Conservation (phyloP, 2,329 filamentous ascomycete species). For the Cytospora schulzeri region DNA sequence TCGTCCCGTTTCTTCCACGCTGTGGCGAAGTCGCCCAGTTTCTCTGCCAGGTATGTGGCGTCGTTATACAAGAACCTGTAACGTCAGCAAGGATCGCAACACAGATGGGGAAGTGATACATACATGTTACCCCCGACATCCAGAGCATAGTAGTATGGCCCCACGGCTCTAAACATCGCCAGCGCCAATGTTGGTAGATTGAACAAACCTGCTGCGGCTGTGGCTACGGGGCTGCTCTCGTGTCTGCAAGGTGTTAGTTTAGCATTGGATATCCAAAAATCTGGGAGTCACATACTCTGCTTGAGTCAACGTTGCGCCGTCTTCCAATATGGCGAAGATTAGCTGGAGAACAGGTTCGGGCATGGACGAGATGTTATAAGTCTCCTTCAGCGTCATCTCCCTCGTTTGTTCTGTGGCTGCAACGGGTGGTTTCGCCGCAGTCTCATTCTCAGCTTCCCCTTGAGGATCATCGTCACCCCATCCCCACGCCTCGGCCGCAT, state of each 20-base stretch:
- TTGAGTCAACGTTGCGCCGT: slow-evolving; percentile 61
- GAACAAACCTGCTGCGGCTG: slow-evolving; percentile 71
- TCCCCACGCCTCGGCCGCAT: slow-evolving; percentile 73
- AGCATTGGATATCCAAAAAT: not conserved
- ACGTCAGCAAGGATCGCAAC: not conserved
- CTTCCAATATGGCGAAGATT: slow-evolving; percentile 61
- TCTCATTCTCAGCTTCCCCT: slow-evolving; percentile 34
- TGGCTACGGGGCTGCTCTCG: slow-evolving; percentile 60
- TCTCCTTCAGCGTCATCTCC: slow-evolving; percentile 80
- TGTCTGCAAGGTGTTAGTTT: slow-evolving; percentile 35
- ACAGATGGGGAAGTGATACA: slow-evolving; percentile 31
- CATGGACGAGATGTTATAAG: slow-evolving; percentile 85
- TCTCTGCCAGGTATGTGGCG: slow-evolving; percentile 63
- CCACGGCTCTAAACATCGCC: slow-evolving; percentile 78
- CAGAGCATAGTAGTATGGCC: slow-evolving; percentile 71
- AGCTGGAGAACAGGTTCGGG: slow-evolving; percentile 75
- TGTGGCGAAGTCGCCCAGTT: slow-evolving; percentile 50
- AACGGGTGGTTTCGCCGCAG: slow-evolving; percentile 16
- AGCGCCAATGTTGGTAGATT: slow-evolving; percentile 71
- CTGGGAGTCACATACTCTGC: slow-evolving; percentile 42
- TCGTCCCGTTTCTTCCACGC: slow-evolving; percentile 58
- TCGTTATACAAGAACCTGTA: slow-evolving; percentile 68
- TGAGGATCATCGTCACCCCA: slow-evolving; percentile 72
- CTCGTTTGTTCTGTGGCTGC: slow-evolving; percentile 43
- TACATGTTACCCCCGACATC: slow-evolving; percentile 66